Conservation (phyloP, 768 basidiomycete species). For the Agrocybe pediades region DNA sequence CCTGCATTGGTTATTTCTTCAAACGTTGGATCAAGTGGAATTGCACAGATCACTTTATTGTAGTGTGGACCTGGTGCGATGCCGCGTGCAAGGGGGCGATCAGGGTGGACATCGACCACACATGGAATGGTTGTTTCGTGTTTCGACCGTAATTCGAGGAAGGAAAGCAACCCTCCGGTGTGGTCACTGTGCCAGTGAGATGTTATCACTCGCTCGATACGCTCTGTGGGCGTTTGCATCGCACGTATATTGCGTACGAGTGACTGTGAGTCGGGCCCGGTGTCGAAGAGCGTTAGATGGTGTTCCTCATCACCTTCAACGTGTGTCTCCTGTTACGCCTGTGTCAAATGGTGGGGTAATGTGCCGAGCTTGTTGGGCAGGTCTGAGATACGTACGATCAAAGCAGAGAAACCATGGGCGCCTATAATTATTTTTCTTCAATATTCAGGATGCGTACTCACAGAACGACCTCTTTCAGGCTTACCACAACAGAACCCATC, state of each 20-base stretch:
- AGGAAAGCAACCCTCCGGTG: constrained; percentile 72
- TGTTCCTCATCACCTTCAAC: constrained; percentile 38
- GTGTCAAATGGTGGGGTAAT: not conserved
- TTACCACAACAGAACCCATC: constrained; percentile 65
- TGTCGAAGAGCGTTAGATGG: constrained; percentile 76
- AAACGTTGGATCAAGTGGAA: constrained; percentile 75
- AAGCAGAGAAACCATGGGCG: constrained; percentile 82
- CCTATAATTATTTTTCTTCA: constrained; percentile 38
- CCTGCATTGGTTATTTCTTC: constrained; percentile 58
- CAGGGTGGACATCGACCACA: constrained; percentile 75
- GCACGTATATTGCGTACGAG: constrained; percentile 72
- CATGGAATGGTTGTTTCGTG: constrained; percentile 28
- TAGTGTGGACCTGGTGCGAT: constrained; percentile 66
- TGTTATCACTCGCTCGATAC: constrained; percentile 65
- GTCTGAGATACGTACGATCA: constrained; percentile 69
- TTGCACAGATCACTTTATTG: constrained; percentile 56
- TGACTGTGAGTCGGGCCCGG: constrained; percentile 76
- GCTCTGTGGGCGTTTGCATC: constrained; percentile 54
- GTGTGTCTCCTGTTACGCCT: constrained; percentile 54
- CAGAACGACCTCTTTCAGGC: not conserved
- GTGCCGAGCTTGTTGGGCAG: too few relatives aligned
- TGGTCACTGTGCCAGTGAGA: constrained; percentile 84
- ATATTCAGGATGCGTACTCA: not conserved
- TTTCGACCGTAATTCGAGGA: constrained; percentile 47
- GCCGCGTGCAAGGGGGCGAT: constrained; percentile 72